phyloP scores from a whole-genome alignment of 768 basidiomycete genomes.

The Pleurotus pulmonarius region DNA sequence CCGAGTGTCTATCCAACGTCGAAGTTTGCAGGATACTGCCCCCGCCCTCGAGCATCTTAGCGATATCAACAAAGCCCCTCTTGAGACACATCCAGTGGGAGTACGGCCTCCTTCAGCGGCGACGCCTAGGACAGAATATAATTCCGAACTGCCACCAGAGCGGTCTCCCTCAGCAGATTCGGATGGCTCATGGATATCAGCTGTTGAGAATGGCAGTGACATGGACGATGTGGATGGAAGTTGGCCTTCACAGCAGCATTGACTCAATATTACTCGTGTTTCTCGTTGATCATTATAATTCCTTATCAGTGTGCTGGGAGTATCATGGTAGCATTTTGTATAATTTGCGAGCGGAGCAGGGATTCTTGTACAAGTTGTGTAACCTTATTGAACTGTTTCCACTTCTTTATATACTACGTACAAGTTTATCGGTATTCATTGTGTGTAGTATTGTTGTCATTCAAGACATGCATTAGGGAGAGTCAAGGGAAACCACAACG shows the following conservation, averaged over 20 bases:
- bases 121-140: background rate
- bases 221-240: background rate
- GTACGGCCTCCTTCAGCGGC: background rate
- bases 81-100: background rate
- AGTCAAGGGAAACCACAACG: conserved; percentile 21
- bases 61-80: background rate
- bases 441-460: too few relatives aligned
- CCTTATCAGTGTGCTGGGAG: background rate
- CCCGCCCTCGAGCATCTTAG: background rate
- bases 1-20: background rate
- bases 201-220: background rate
- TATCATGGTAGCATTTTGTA: background rate
- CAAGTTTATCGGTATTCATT: too few relatives aligned
- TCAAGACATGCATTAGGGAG: too few relatives aligned
- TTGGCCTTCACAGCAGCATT: too few relatives aligned
- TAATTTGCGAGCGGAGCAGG: too few relatives aligned
- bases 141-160: background rate
- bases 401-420: too few relatives aligned
- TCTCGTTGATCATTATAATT: too few relatives aligned
- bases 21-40: background rate
- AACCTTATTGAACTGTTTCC: too few relatives aligned
- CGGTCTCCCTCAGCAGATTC: conserved; percentile 5
- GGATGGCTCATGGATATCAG: conserved; percentile 4
- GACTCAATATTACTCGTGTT: too few relatives aligned
- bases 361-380: too few relatives aligned